Evolutionary conservation across 2,329 filamentous ascomycete genomes (phyloP).

Genomic region (Botryosphaeria dothidea): DNA sequence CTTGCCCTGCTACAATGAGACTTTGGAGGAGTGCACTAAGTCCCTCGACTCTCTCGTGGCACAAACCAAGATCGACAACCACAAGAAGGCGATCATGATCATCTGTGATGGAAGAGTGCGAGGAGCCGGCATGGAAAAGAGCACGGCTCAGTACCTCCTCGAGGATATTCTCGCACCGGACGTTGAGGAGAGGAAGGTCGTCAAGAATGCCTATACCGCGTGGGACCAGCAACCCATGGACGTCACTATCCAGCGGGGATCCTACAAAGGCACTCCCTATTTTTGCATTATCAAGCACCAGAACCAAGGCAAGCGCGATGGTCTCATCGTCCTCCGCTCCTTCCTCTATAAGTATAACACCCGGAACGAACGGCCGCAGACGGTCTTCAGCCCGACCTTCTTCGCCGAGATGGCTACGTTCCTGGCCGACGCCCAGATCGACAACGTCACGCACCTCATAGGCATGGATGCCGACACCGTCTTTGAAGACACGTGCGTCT

Average conservation of each 20-base stretch:
- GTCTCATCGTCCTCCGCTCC: slow-evolving; percentile 52
- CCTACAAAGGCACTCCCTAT: slow-evolving; percentile 50
- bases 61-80: slow-evolving; percentile 45
- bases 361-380: slow-evolving; percentile 35
- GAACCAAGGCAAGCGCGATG: slow-evolving; percentile 54
- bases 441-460: slow-evolving; percentile 20
- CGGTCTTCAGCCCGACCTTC: slow-evolving; percentile 19
- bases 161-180: slow-evolving; percentile 47
- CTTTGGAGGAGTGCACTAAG: slow-evolving; percentile 43
- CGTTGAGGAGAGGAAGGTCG: slow-evolving; percentile 35
- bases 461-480: slow-evolving; percentile 42
- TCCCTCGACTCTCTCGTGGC: slow-evolving; percentile 50
- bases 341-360: slow-evolving; percentile 52
- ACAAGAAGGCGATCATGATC: slow-evolving; percentile 49
- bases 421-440: slow-evolving; percentile 19
- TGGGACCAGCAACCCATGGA: slow-evolving; percentile 42
- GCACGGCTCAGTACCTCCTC: slow-evolving; percentile 50
- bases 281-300: slow-evolving; percentile 52
- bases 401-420: slow-evolving; percentile 22
- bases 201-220: slow-evolving; percentile 39
- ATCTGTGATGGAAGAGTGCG: slow-evolving; percentile 52
- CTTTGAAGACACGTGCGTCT: slow-evolving; percentile 49
- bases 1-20: slow-evolving; percentile 55
- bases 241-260: slow-evolving; percentile 40
- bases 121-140: slow-evolving; percentile 51